Evolutionary conservation across 805 yeast genomes (phyloP).

Genomic region (Cyberlindnera saturnus): DNA sequence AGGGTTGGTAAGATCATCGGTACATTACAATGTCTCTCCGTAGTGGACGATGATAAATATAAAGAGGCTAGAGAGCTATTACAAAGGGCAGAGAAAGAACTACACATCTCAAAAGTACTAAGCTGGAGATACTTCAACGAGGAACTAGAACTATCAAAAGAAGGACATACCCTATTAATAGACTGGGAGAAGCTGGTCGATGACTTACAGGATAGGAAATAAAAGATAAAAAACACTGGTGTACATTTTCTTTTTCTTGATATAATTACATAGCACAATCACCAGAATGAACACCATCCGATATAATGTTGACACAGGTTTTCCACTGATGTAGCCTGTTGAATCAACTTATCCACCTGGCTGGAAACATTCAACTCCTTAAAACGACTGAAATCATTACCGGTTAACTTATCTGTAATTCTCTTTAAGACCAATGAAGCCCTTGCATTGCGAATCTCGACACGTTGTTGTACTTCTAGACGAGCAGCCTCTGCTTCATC

Average conservation of each 20-base stretch:
- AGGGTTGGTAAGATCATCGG: constrained; percentile 63
- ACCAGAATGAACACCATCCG: constrained; percentile 99
- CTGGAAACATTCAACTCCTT: constrained; percentile 72
- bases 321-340: constrained; percentile 94
- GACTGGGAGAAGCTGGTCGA: constrained; percentile 36
- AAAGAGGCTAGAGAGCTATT: constrained; percentile 21
- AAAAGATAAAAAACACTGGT: neutral
- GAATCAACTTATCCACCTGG: constrained; percentile 90
- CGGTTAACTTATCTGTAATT: constrained; percentile 87
- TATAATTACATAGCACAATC: neutral
- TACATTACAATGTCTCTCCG: constrained; percentile 30
- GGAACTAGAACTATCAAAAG: constrained; percentile 29
- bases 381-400: constrained; percentile 79
- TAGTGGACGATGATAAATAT: constrained; percentile 14
- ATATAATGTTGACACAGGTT: constrained; percentile 94
- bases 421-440: constrained; percentile 86
- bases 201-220: constrained; percentile 1
- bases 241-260: neutral
- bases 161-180: constrained; percentile 29
- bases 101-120: constrained; percentile 54
- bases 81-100: constrained; percentile 41
- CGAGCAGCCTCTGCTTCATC: constrained; percentile 71
- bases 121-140: constrained; percentile 43
- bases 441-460: constrained; percentile 77
- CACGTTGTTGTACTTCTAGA: constrained; percentile 61